Percentiles rank a stretch among this genome's conserved stretches.
These are phyloP conservation scores for Hortiboletus campestris DNA, from an alignment of 768 basidiomycete species.

Conservation along the genomic window DNA sequence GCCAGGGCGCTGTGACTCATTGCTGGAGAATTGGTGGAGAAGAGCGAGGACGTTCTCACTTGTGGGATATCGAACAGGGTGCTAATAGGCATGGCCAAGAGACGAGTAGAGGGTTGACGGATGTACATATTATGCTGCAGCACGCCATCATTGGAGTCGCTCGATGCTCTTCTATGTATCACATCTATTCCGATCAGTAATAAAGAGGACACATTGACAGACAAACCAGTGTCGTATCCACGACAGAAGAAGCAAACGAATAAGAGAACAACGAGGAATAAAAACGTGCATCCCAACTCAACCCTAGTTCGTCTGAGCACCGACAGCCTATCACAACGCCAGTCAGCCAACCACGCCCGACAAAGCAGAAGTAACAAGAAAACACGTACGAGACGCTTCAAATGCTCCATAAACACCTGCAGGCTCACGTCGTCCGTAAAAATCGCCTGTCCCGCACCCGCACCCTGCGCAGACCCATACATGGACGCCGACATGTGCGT, in stretches of 20 bases:
- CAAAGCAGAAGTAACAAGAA: background rate
- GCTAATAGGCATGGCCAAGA: no score
- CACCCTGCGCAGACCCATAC: conserved; percentile 75
- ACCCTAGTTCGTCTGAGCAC: conserved; percentile 61
- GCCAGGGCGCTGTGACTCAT: no score
- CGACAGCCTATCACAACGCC: conserved; percentile 49
- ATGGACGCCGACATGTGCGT: conserved; percentile 93
- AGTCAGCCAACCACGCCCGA: background rate
- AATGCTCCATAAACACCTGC: conserved; percentile 96
- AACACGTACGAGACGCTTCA: conserved; percentile 80
- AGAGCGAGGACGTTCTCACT: no score
- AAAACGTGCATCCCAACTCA: background rate
- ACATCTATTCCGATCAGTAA: conserved; percentile 18
- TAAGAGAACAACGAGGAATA: background rate
- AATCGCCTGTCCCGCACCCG: conserved; percentile 82
- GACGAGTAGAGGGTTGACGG: no score
- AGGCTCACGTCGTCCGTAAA: conserved; percentile 99
- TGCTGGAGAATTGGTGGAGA: no score
- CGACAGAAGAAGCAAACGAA: background rate
- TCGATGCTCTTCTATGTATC: no score
- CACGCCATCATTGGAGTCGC: no score
- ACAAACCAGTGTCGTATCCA: conserved; percentile 10
- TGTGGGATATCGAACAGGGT: no score
- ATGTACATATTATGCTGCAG: no score
- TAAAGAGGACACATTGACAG: conserved; percentile 4